These are phyloP conservation scores for Vachellia collinsii DNA, from an alignment of 306 rosid species.

Conservation along the genomic window DNA sequence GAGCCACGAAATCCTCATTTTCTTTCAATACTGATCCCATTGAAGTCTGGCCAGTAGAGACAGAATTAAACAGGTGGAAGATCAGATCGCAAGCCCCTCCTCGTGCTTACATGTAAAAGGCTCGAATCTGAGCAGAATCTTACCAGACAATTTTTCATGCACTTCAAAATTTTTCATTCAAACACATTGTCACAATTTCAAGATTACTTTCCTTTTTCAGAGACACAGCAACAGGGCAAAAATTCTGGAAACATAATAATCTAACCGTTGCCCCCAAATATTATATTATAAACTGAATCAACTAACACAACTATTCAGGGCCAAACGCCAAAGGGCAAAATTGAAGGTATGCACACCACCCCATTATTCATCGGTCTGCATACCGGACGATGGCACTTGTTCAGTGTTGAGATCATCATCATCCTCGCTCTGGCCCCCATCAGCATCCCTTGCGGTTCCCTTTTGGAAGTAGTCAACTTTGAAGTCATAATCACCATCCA, in stretches of 20 bases:
- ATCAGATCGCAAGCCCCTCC: background rate
- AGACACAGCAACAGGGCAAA: background rate
- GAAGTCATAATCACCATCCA: slow-evolving; percentile 90
- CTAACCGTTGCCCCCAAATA: background rate
- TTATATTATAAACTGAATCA: background rate
- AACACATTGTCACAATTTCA: background rate
- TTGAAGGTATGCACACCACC: background rate
- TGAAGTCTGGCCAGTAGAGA: too few species aligned
- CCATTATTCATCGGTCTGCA: slow-evolving; percentile 38
- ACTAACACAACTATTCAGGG: background rate
- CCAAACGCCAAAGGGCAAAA: background rate
- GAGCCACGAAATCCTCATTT: too few species aligned
- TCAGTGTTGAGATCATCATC: slow-evolving; percentile 36
- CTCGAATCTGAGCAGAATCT: too few species aligned
- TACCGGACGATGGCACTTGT: slow-evolving; percentile 52
- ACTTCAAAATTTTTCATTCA: background rate
- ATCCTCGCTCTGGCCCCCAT: slow-evolving; percentile 39
- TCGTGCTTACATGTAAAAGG: background rate
- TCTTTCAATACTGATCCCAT: too few species aligned
- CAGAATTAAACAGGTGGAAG: too few species aligned
- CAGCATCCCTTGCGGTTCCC: slow-evolving; percentile 63
- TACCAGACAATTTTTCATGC: too few species aligned
- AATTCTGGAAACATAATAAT: background rate
- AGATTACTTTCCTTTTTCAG: too few species aligned
- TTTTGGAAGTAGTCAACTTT: slow-evolving; percentile 74